Conservation (phyloP, 352 stramenopile genomes). For the Lagenidium giganteum region DNA sequence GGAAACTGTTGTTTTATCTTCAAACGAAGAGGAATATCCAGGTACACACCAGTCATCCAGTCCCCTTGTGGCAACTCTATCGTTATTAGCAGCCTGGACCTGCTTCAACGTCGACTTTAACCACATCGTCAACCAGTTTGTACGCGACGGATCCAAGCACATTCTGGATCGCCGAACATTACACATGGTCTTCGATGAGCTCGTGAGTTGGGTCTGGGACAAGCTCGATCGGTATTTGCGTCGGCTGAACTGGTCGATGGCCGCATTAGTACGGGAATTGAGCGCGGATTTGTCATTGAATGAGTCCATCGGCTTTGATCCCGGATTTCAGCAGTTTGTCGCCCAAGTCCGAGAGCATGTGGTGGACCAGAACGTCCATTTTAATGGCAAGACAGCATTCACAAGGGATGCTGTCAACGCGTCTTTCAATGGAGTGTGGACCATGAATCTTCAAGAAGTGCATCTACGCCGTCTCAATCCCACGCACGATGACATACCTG, state of each 20-base stretch:
- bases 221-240: slow-evolving; percentile 1
- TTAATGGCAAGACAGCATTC: not conserved
- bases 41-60: too few relatives aligned
- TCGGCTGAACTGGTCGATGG: slow-evolving; percentile 1
- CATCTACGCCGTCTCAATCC: too few relatives aligned
- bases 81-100: too few relatives aligned
- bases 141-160: not conserved
- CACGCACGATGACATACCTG: too few relatives aligned
- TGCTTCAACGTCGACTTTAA: too few relatives aligned
- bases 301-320: too few relatives aligned
- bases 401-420: not conserved
- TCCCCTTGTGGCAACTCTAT: too few relatives aligned
- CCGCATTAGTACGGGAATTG: slow-evolving; percentile 1
- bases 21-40: too few relatives aligned
- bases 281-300: slow-evolving; percentile 2
- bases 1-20: too few relatives aligned
- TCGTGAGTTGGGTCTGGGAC: slow-evolving; percentile 4
- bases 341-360: slow-evolving; percentile 7
- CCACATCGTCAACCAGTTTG: not conserved
- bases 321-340: slow-evolving; percentile 8
- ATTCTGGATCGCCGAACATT: slow-evolving; percentile 2
- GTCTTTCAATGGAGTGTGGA: too few relatives aligned
- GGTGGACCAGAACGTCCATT: not conserved
- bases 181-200: slow-evolving; percentile 1
- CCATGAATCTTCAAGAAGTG: too few relatives aligned